phyloP scores from a whole-genome alignment of 352 stramenopile genomes.

The Phytophthora kernoviae region DNA sequence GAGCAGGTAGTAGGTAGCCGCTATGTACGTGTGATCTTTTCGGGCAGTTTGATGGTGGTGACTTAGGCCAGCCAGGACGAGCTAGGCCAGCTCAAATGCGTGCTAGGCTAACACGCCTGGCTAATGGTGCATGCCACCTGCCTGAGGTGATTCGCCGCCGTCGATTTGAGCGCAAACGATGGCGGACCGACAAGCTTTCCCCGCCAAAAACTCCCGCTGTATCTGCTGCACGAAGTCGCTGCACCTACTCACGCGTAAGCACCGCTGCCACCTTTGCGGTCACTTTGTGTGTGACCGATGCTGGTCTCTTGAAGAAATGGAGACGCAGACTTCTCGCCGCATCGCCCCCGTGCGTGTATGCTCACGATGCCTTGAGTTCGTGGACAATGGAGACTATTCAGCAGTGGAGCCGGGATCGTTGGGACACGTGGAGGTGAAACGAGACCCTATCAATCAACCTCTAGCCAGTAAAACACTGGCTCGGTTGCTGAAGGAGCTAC shows the following conservation, averaged over 20 bases:
- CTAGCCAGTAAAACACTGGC: slow-evolving; percentile 24
- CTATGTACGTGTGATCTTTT: slow-evolving; percentile 46
- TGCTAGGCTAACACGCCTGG: slow-evolving; percentile 34
- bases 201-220: slow-evolving; percentile 30
- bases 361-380: slow-evolving; percentile 45
- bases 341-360: slow-evolving; percentile 48
- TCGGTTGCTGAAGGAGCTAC: slow-evolving; percentile 26
- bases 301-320: slow-evolving; percentile 32
- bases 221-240: slow-evolving; percentile 38
- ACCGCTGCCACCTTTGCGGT: slow-evolving; percentile 36
- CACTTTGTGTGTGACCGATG: slow-evolving; percentile 38
- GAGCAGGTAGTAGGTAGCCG: slow-evolving; percentile 29
- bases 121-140: slow-evolving; percentile 29
- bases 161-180: slow-evolving; percentile 32
- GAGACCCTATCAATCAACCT: slow-evolving; percentile 18
- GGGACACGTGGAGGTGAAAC: slow-evolving; percentile 19
- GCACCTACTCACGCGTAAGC: slow-evolving; percentile 31
- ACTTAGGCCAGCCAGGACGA: neutral
- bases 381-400: slow-evolving; percentile 56
- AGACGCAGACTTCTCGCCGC: slow-evolving; percentile 19
- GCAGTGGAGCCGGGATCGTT: slow-evolving; percentile 19
- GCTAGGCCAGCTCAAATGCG: slow-evolving; percentile 24
- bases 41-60: slow-evolving; percentile 24
- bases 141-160: slow-evolving; percentile 32
- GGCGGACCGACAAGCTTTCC: slow-evolving; percentile 21